Evolutionary conservation across 345 rosid species (phyloP), one percentile per base, ranked within the genome.

Genomic region (Fremontodendron californicum): DNA sequence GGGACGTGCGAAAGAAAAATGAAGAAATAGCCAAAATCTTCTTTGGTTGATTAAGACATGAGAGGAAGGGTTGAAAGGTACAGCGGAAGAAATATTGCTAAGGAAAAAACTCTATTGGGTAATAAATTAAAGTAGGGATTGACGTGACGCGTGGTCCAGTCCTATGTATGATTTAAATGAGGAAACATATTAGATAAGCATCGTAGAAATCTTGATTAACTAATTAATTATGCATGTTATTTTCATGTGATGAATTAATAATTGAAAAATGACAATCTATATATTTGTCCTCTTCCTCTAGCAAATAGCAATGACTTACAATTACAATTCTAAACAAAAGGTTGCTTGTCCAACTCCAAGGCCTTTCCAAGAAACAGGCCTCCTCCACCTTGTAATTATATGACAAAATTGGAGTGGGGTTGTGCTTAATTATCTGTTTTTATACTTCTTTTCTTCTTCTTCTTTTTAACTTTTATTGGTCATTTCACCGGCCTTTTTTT

Each of bases 321-420:
- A 49, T 65, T 3, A 2, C 1, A 6, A 49, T 51, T 48, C 7
- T 15, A 48, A 31, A 29, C 74, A 71, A 31, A 16, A 18, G 42
- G 23, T 42, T 49, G 11, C 21, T 3, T 18, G 40, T 49, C 74
- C 42, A 5, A 5, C n/a, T 8, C 35, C 57, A 5, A 5, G 52
- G 19, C 52, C 40, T 27, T 70, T 70, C 61, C 62, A 8, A 71
- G 75, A 71, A 71, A 51, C 62, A 16, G 23, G 75, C 52, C 29
- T 16, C 45, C 2, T 29, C 60, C 27, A 19, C 45, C 45, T 29
- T 45, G 8, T 25, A 5, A 25, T 8, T 39, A 2, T 19, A 48
- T 71, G 58, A 29, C 60, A 43, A 68, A 21, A 43, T 18, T 62
- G 40, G 67, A 67, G 49, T 67, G 35, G 37, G 54, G 33, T 45